Conservation (phyloP, 2,329 filamentous ascomycete genomes). For the Alternaria tenuissima region DNA sequence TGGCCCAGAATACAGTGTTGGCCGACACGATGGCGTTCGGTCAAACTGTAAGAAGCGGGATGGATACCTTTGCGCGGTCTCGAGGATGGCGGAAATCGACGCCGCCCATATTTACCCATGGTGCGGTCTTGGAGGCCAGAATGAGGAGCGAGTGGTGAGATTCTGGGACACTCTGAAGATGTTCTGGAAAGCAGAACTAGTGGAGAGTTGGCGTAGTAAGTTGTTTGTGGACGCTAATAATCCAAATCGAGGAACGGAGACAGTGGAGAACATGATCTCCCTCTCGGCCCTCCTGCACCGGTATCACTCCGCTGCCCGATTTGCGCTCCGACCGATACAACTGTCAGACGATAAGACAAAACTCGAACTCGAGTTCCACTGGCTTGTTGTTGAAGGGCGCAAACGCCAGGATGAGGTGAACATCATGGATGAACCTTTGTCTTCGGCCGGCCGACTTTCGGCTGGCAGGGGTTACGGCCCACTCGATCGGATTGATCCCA, state of each 20-base stretch:
- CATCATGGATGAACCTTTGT: conserved; percentile 6
- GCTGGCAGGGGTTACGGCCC: conserved; percentile 2
- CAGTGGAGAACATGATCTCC: conserved; percentile 27
- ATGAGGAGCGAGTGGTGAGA: conserved; percentile 6
- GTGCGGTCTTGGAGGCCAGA: conserved; percentile 20
- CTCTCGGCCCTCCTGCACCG: conserved; percentile 21
- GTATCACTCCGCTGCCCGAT: conserved; percentile 23
- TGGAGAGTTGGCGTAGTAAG: conserved; percentile 12
- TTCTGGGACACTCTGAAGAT: conserved; percentile 17
- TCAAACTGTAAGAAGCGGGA: conserved; percentile 23
- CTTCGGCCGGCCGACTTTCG: neutral
- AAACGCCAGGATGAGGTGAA: conserved; percentile 9
- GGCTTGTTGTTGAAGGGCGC: conserved; percentile 22
- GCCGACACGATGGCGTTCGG: conserved; percentile 13
- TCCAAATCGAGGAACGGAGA: conserved; percentile 18
- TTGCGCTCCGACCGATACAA: conserved; percentile 27
- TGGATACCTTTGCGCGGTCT: conserved; percentile 20
- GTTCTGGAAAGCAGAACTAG: conserved; percentile 15
- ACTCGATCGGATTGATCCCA: neutral
- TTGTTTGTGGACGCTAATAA: conserved; percentile 5
- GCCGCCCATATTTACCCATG: conserved; percentile 31
- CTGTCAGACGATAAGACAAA: conserved; percentile 27
- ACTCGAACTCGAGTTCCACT: conserved; percentile 30
- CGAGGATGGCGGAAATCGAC: conserved; percentile 22
- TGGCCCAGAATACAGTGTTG: conserved; percentile 16